Evolutionary conservation across 768 basidiomycete genomes (phyloP), one percentile per base, ranked within the genome.

Genomic region (Dacryopinax primogenitus): DNA sequence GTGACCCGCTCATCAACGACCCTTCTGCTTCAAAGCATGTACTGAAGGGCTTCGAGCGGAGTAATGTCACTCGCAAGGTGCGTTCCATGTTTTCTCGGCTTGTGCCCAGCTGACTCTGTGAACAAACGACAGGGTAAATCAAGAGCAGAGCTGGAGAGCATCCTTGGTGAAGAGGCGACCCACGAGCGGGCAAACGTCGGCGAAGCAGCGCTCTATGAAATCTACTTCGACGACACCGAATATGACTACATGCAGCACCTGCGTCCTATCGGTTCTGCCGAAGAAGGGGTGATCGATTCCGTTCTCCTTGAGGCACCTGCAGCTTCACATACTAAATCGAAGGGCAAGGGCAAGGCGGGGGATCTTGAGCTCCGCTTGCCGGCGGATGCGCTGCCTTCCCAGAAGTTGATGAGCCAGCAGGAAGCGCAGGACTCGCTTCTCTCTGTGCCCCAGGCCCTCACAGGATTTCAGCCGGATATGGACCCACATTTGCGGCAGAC

Each of bases 201-300:
- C 65, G 90, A 98, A 77, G 96, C 96, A 0, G 78, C 88, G 4
- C 73, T 84, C 9, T 94, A 97, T 74, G 96, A 93, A 2, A 77
- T 99, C 72, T 91, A 91, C 76, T 98, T 84, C 76, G 93, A 98
- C 77, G 94, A 99, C 72, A 87, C 90, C 4, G 83, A 92, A 66
- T 99, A 99, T 78, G 90, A 99, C 76, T 99, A 99, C 78, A 92
- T 97, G 90, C 88, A 94, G 74, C 96, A 99, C 76, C 83, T 99
- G 45, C 86, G 91, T 13, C 70, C 82, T 1, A 84, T 90, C 62
- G 91, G 90, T 2, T 71, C 82, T 13, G 82, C 86, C 65, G 89
- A 90, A 72, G 89, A 86, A 45, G 88, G 62, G 30, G 44, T 71
- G 39, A 84, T 88, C 7, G 91, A 92, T 37, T 87, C 85, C 66